Conservation (phyloP, 306 rosid species). For the Rosa rugosa region DNA sequence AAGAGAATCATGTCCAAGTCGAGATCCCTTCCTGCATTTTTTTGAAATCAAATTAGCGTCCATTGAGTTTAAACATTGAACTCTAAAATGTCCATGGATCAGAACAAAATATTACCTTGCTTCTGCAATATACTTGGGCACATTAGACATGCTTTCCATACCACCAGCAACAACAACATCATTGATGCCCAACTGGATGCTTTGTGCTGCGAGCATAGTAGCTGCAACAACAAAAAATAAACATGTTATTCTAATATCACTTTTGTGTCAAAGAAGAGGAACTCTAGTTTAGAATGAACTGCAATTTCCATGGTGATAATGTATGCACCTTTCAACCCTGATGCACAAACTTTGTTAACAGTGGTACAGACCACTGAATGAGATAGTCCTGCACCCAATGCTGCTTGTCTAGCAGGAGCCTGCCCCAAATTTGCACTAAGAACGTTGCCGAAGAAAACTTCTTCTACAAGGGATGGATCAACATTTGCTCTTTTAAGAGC, state of each 20-base stretch:
- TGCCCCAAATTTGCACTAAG: constrained; percentile 98
- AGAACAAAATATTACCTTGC: constrained; percentile 67
- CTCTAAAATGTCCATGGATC: constrained; percentile 18
- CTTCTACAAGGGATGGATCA: constrained; percentile 88
- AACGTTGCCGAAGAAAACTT: constrained; percentile 91
- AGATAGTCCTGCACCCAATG: constrained; percentile 92
- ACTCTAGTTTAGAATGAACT: neutral
- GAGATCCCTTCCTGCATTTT: constrained; percentile 93
- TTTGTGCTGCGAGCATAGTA: constrained; percentile 93
- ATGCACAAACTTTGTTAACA: constrained; percentile 96
- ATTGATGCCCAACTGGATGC: constrained; percentile 90
- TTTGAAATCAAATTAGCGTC: constrained; percentile 24
- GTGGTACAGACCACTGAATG: constrained; percentile 82
- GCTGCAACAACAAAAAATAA: constrained; percentile 53
- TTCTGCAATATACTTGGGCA: constrained; percentile 88
- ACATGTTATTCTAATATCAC: neutral
- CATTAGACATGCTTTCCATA: constrained; percentile 97
- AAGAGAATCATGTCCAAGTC: constrained; percentile 95
- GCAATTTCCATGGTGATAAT: constrained; percentile 7
- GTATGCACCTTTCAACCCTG: constrained; percentile 85
- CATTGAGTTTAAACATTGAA: constrained; percentile 19
- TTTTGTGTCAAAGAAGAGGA: neutral
- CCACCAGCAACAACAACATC: constrained; percentile 99
- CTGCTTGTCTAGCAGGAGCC: constrained; percentile 99
- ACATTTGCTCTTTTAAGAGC: constrained; percentile 90